Conservation (phyloP, 768 basidiomycete species). For the Boletales sp. region DNA sequence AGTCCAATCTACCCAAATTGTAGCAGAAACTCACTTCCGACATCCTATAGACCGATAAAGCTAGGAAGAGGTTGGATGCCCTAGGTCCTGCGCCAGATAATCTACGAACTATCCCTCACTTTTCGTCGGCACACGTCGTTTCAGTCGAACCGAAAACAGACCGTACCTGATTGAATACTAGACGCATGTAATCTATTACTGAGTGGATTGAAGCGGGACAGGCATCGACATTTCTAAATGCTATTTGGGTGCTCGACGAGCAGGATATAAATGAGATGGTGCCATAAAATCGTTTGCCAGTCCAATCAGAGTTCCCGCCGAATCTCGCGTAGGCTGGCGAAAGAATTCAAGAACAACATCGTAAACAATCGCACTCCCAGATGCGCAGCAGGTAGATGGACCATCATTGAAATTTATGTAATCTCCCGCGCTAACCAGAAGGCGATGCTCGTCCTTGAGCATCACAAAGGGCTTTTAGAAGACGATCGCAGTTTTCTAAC, state of each 20-base stretch:
- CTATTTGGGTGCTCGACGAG: no score
- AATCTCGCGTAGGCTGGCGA: no score
- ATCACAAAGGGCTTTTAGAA: conserved; percentile 41
- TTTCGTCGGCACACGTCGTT: conserved; percentile 44
- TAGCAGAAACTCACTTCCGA: not conserved
- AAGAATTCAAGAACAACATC: no score
- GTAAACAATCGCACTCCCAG: no score
- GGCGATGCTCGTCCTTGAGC: conserved; percentile 25
- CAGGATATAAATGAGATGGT: no score
- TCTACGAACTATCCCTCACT: conserved; percentile 74
- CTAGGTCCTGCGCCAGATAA: conserved; percentile 60
- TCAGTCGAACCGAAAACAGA: conserved; percentile 34
- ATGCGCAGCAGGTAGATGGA: no score
- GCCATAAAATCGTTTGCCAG: no score
- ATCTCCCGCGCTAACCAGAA: conserved; percentile 10
- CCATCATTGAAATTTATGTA: not conserved
- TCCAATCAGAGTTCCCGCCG: no score
- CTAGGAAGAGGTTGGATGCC: conserved; percentile 56
- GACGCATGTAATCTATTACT: conserved; percentile 1
- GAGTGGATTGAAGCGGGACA: not conserved
- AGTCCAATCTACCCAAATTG: conserved; percentile 22
- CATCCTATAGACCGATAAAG: conserved; percentile 58
- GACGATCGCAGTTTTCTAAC: conserved; percentile 50
- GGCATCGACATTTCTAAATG: no score
- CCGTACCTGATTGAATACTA: conserved; percentile 1